Evolutionary conservation across 805 yeast species (phyloP), one percentile per base, ranked within the genome.

Genomic region (Suhomyces prunicola): DNA sequence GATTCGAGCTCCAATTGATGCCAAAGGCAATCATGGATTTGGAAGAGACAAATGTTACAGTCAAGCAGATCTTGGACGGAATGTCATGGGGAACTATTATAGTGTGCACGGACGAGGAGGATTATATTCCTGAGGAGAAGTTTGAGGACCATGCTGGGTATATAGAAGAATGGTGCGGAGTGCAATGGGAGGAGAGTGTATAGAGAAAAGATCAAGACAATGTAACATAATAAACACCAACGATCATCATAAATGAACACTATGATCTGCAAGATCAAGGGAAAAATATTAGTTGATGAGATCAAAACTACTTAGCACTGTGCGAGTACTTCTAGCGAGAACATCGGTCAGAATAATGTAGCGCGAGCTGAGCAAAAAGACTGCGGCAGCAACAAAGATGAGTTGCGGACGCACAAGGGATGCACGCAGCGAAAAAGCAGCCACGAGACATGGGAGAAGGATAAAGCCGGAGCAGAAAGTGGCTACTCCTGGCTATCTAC

Each of bases 71-170:
- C 2, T 61, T 79, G 44, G 83, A 83, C 35, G 97, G 98, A 10
- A 93, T 93, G 96, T 96, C 93, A 57, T 94, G 99, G 99, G 98
- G 97, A 1, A 88, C 98, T 0, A 88, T 94, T 29, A 72, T 90
- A 24, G 88, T 93, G 1, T 88, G 85, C 42, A 89, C 97, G 0
- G 91, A 89, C 59, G 69, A 71, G 6, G 85, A 83, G 57, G 96
- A 89, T 64, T 82, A 73, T 55, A 69, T 76, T 13, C 86, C 90
- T 5, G 66, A 62, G 33, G 69, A 59, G 51, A 60, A 54, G 24
- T 69, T 83, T 45, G 91, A 87, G 56, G 79, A 72, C 6, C 74
- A 83, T 52, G 81, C 82, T 42, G 96, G 90, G 0, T 90, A 89
- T 61, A 81, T 84, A 1, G 87, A 86, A 62, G 96, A 90, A 68